phyloP scores from a whole-genome alignment of 306 rosid species.

The Morella rubra region DNA sequence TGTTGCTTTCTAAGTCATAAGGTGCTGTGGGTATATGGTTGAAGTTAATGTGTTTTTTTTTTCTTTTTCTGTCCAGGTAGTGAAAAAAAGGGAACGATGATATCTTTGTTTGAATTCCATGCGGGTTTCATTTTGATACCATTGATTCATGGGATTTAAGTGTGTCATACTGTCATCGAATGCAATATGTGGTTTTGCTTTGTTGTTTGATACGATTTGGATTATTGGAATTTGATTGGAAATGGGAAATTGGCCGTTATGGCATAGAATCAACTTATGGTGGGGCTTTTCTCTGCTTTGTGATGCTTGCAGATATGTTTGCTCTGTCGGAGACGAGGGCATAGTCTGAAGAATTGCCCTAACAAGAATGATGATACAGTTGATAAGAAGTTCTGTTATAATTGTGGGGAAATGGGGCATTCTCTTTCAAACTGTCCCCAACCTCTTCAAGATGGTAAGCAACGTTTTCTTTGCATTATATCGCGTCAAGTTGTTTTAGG shows the following conservation, averaged over 20 bases:
- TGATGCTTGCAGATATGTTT: slow-evolving; percentile 67
- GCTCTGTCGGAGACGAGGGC: slow-evolving; percentile 84
- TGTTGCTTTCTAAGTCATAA: not conserved
- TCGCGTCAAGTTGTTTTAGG: not conserved
- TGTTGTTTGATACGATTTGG: not conserved
- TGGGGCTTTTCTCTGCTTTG: slow-evolving; percentile 7
- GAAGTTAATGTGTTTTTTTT: not conserved
- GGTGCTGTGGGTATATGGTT: not conserved
- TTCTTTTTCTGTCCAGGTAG: not conserved
- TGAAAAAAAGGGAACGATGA: not conserved
- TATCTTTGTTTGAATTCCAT: not conserved
- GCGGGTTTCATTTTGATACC: not conserved
- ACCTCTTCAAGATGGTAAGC: slow-evolving; percentile 70
- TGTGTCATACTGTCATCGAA: not conserved
- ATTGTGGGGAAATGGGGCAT: slow-evolving; percentile 86
- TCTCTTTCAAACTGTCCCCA: slow-evolving; percentile 58
- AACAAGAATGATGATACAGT: slow-evolving; percentile 40
- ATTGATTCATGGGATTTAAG: not conserved
- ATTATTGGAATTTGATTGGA: not conserved
- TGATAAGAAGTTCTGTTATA: slow-evolving; percentile 64
- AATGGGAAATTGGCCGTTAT: slow-evolving; percentile 2
- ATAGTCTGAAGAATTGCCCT: slow-evolving; percentile 79
- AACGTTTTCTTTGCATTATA: not conserved
- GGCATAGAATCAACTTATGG: not conserved
- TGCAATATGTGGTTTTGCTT: not conserved